Base-by-base conservation (phyloP, 2,329 filamentous ascomycete genomes). In the Coleophoma cylindrospora region DNA sequence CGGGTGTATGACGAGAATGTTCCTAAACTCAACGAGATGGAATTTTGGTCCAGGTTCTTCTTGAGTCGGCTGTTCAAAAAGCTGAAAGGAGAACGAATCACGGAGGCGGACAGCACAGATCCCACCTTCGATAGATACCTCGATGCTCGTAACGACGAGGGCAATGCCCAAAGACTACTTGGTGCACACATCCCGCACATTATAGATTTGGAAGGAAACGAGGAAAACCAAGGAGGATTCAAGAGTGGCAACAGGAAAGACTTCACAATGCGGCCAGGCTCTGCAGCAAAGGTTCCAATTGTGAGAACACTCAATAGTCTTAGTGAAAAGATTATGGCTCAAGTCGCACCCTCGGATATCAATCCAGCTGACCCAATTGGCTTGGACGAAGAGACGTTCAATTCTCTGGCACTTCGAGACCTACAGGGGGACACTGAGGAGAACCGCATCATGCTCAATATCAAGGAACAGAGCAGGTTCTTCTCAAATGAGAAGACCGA, bases 1-100 rank as follows among this genome's bases (percentile, higher is more conserved):
- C 83, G 84, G 17, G 88, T 95, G 7, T 97, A 96, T 68, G 90
- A 97, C 64, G 91, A 96, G 64, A 90, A 91, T 57, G 91, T 96
- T 0, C 91, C 89, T 5, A 88, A 87, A 52, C 69, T 95, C 37
- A 83, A 78, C 22, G 89, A 95, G 61, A 76, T 77, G 50, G 83
- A 89, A 45, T 99, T 99, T 65, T 99, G 92, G 91, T 87, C 87
- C 6, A 81, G 89, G 13, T 99, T 99, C 70, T 97, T 99, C 66
- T 82, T 91, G 54, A 96, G 90, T 67, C 82, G 88, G 50, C 73
- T 99, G 9, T 90, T 91, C 57, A 96, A 96, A 70, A 92, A 91
- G 64, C 74, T 99, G 50, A 89, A 91, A 50, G 94, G 95, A 36
- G 91, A 97, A 69, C 87, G 89, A 47, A 83, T 95, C 41, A 82